Conservation (phyloP, 1,139 yeast species). For the Hanseniaspora sp. region DNA sequence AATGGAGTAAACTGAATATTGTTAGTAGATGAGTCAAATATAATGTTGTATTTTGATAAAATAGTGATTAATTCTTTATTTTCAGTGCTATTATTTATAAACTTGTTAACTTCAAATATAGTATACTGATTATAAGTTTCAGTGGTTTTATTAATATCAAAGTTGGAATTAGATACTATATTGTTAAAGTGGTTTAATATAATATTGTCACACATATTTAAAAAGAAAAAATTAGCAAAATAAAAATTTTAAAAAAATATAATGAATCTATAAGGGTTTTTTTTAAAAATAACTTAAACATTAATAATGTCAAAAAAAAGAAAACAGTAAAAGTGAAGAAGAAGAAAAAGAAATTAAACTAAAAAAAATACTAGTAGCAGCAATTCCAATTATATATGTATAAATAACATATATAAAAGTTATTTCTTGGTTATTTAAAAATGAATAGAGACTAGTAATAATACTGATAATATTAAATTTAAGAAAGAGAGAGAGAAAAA, state of each 20-base stretch:
- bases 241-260: not conserved
- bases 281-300: too few species aligned
- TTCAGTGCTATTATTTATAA: not conserved
- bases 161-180: not conserved
- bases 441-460: too few species aligned
- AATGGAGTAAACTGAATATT: slow-evolving; percentile 8
- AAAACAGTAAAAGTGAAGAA: too few species aligned
- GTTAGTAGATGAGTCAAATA: not conserved
- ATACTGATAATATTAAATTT: too few species aligned
- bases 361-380: too few species aligned
- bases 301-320: too few species aligned
- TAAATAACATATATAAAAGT: too few species aligned
- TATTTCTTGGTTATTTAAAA: too few species aligned
- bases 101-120: not conserved
- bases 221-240: not conserved
- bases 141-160: slow-evolving; percentile 3
- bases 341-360: too few species aligned
- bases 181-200: slow-evolving; percentile 2
- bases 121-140: slow-evolving; percentile 23
- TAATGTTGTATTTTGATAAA: slow-evolving; percentile 4
- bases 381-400: too few species aligned
- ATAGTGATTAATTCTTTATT: not conserved
- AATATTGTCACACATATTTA: not conserved
- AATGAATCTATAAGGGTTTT: too few species aligned
- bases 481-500: too few species aligned